phyloP scores from a whole-genome alignment of 768 basidiomycete species.

The Coprinopsis sp. region DNA sequence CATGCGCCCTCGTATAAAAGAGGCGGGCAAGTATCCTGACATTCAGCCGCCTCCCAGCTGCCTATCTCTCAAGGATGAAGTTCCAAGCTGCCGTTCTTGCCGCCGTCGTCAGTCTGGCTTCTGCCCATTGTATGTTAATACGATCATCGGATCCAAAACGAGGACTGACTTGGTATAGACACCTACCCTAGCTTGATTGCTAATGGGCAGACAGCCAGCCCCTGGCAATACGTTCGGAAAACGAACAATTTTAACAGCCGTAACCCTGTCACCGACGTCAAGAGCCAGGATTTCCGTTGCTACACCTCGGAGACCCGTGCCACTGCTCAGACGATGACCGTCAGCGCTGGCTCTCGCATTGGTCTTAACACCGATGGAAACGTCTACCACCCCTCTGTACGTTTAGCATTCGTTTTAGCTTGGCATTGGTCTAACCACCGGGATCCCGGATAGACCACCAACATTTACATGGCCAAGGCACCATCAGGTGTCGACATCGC shows the following conservation, averaged over 20 bases:
- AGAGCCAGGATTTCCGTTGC: conserved; percentile 41
- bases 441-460: conserved; percentile 23
- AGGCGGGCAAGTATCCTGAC: no score
- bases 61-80: no score
- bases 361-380: conserved; percentile 38
- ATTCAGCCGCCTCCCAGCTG: no score
- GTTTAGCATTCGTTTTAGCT: background rate
- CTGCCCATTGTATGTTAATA: no score
- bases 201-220: conserved; percentile 30
- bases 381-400: conserved; percentile 45
- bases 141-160: no score
- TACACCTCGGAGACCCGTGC: conserved; percentile 37
- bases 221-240: conserved; percentile 40
- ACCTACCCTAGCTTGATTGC: conserved; percentile 41
- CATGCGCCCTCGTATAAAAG: no score
- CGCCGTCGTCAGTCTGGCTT: no score
- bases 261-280: conserved; percentile 41
- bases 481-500: conserved; percentile 31
- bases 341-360: conserved; percentile 39
- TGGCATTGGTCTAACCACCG: background rate
- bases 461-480: conserved; percentile 44
- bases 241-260: conserved; percentile 44
- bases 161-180: conserved; percentile 28
- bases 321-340: conserved; percentile 37
- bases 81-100: no score